A percentile compares a stretch with the other conserved stretches of the same genome.
Conservation (phyloP, 495 filamentous ascomycete genomes). For the Hypoxylon crocopeplum region DNA sequence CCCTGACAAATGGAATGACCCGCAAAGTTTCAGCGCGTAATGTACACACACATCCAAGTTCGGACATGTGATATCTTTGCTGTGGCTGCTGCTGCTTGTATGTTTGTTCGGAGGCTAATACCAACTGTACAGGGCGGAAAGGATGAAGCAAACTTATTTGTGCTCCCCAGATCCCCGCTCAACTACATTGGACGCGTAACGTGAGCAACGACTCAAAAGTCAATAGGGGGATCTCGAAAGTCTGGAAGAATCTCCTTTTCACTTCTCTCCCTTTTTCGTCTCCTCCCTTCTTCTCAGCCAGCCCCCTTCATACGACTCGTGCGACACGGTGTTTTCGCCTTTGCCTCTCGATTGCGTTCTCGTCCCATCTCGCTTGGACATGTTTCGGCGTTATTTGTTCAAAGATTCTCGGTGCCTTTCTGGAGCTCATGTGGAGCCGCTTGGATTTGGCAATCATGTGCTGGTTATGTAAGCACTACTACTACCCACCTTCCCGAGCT, state of each 20-base stretch:
- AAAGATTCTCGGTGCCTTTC: conserved; percentile 37
- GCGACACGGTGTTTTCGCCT: background rate
- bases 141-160: conserved; percentile 30
- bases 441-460: background rate
- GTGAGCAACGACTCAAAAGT: conserved; percentile 22
- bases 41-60: background rate
- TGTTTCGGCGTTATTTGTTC: conserved; percentile 30
- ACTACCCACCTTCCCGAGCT: too few species aligned
- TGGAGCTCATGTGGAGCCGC: conserved; percentile 18
- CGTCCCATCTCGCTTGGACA: conserved; percentile 14
- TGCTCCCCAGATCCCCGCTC: background rate
- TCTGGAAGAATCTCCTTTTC: background rate
- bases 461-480: conserved; percentile 23
- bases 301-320: background rate
- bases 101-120: conserved; percentile 12
- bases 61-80: conserved; percentile 23
- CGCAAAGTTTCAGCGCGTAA: conserved; percentile 15
- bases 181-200: conserved; percentile 29
- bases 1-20: conserved; percentile 34
- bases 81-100: background rate
- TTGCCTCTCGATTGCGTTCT: background rate
- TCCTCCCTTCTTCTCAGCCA: background rate
- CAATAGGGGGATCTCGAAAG: conserved; percentile 14
- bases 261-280: background rate
- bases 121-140: background rate